A percentile compares a stretch with the other conserved stretches of the same genome.
Evolutionary conservation across 495 filamentous ascomycete species (phyloP).

Genomic region (Penicillium taxi): DNA sequence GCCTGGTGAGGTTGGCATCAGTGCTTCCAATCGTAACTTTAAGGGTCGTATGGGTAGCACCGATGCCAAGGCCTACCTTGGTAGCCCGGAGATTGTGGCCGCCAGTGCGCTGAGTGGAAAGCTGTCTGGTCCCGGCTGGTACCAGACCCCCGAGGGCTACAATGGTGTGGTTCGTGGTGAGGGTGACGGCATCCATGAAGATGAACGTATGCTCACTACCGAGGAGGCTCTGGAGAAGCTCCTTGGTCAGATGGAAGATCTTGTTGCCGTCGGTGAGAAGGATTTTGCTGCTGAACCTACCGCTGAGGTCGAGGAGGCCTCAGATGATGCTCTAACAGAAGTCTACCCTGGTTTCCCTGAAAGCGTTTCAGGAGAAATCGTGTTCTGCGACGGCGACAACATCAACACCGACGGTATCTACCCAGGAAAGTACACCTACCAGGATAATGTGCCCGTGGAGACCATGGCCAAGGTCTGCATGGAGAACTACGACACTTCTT

Average conservation of each 20-base stretch:
- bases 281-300: constrained; percentile 22
- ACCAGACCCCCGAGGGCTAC: constrained; percentile 59
- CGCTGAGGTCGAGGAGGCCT: constrained; percentile 12
- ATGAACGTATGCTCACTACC: constrained; percentile 53
- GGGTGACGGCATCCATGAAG: constrained; percentile 55
- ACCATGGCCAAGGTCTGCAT: constrained; percentile 87
- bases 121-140: constrained; percentile 76
- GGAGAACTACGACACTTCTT: constrained; percentile 79
- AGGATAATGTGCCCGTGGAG: constrained; percentile 66
- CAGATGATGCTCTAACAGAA: constrained; percentile 31
- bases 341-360: constrained; percentile 47
- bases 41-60: constrained; percentile 84
- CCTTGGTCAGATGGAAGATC: constrained; percentile 54
- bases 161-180: constrained; percentile 61
- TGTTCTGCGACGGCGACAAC: constrained; percentile 48
- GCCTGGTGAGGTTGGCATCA: constrained; percentile 82
- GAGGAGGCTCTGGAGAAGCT: constrained; percentile 63
- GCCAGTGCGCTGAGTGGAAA: constrained; percentile 73
- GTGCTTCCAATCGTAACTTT: constrained; percentile 84
- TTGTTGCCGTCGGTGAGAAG: constrained; percentile 48
- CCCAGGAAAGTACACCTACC: constrained; percentile 84
- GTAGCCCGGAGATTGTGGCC: constrained; percentile 85
- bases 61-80: constrained; percentile 81
- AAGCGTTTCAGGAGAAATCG: constrained; percentile 43
- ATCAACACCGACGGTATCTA: constrained; percentile 64